A percentile compares a stretch with the other conserved stretches of the same genome.
Conservation (phyloP, 306 rosid species). For the Rosa persica region DNA sequence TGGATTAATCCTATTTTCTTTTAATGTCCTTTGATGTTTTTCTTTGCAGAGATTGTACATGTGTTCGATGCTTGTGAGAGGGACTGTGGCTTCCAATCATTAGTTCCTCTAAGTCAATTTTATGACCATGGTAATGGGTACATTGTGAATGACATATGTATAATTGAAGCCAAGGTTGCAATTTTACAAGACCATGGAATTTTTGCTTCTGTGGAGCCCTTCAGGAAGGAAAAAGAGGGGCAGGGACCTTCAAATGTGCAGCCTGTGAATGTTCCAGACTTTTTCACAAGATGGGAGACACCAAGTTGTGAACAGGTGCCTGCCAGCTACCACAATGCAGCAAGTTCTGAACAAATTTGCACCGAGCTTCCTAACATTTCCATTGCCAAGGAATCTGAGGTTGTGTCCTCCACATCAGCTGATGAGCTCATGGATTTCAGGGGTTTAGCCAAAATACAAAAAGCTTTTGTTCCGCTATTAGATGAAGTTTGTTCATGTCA, state of each 20-base stretch:
- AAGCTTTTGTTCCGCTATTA: not conserved
- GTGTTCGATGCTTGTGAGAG: not conserved
- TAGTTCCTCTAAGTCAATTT: not conserved
- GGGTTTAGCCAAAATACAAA: not conserved
- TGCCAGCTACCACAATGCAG: not conserved
- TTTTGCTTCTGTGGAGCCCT: not conserved
- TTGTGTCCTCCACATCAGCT: not conserved
- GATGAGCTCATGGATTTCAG: not conserved
- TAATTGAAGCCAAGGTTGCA: not conserved
- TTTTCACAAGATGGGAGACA: not conserved
- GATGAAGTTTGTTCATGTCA: constrained; percentile 5
- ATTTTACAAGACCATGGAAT: not conserved
- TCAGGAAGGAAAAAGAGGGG: not conserved
- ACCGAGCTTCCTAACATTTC: not conserved
- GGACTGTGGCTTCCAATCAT: constrained; percentile 1
- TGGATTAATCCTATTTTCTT: not conserved
- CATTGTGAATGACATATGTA: constrained; percentile 12
- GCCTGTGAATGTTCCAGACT: not conserved
- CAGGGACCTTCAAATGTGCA: not conserved
- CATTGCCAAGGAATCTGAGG: not conserved
- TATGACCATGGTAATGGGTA: not conserved
- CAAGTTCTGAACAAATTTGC: not conserved
- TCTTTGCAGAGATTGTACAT: not conserved
- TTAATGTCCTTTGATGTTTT: not conserved
- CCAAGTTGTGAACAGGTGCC: not conserved